Percentiles rank a stretch among this genome's conserved stretches.
phyloP scores from a whole-genome alignment of 805 yeast species.

The Zygosaccharomyces pseudorouxii region DNA sequence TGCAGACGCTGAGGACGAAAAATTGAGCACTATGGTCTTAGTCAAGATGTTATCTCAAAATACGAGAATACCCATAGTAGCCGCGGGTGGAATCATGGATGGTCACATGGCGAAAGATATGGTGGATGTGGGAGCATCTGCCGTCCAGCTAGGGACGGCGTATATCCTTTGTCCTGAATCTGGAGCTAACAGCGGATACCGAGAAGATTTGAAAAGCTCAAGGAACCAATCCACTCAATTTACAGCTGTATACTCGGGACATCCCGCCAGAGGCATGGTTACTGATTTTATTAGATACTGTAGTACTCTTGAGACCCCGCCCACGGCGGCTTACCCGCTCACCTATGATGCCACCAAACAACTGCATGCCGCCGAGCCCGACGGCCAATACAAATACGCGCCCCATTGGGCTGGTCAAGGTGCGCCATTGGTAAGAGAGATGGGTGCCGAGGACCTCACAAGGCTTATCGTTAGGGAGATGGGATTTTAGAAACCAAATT shows the following conservation, averaged over 20 bases:
- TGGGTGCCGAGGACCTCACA: not conserved
- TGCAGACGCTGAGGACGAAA: slow-evolving; percentile 34
- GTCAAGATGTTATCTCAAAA: slow-evolving; percentile 10
- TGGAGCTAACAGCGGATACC: not conserved
- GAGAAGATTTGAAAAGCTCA: slow-evolving; percentile 1
- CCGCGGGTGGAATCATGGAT: slow-evolving; percentile 52
- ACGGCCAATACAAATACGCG: not conserved
- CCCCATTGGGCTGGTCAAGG: slow-evolving; percentile 7
- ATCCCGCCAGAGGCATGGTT: not conserved
- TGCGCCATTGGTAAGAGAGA: slow-evolving; percentile 1
- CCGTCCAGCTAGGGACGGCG: slow-evolving; percentile 53
- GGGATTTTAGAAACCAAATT: not conserved
- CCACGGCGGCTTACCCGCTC: not conserved
- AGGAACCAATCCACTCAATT: not conserved
- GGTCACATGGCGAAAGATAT: slow-evolving; percentile 31
- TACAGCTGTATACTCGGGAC: slow-evolving; percentile 1
- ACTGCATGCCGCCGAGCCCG: slow-evolving; percentile 1
- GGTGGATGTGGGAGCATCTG: slow-evolving; percentile 43
- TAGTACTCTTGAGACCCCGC: not conserved
- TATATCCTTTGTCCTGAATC: slow-evolving; percentile 16
- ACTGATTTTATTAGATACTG: not conserved
- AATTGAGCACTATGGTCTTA: slow-evolving; percentile 36
- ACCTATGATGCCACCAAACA: not conserved
- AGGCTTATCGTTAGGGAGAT: not conserved
- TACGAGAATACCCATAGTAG: slow-evolving; percentile 35